Base-by-base conservation (phyloP, 371 early-diverging fungal genomes). In the Saksenaea oblongispora region DNA sequence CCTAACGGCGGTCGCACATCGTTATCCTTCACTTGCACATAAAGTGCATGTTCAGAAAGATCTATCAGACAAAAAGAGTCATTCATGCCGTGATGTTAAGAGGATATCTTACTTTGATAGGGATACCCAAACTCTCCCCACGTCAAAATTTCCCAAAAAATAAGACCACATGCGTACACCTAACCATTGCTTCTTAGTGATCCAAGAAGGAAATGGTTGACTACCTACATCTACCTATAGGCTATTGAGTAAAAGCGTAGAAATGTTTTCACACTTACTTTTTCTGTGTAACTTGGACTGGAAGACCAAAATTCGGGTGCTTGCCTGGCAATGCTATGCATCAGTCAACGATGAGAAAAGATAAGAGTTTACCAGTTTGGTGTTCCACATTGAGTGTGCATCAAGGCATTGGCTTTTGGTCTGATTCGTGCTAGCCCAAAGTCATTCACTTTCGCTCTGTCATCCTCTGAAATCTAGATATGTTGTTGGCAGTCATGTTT, bases 391-490 rank as follows among this genome's bases (percentile, higher is more conserved):
- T 88, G 89, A 0, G 89, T 91, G 42, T 89, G 91, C 71, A 89
- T 82, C 37, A 86, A 71, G 10, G 86, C 81, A 44, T 85, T 89
- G 47, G 86, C 84, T 36, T 82, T 84, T 17, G 88, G 87, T n/a
- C 90, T 79, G 51, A 92, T 91, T 39, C 90, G 84, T 2, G 92
- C 90, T 67, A 93, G 66, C 3, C 92, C 91, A 80, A 92, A 93
- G 74, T 92, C 92, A 65, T 90, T 91, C 18, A 91, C 88, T 72
- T 92, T 93, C 36, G 91, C 88, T 4, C 89, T 77, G 66, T 88
- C 84, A 63, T 90, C 86, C 5, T 71, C 71, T 0, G 86, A 84
- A 56, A 88, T 84, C 85, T 86, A 61, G 2, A 14, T 5, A 11
- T 2, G 2, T 11, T 14, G 39, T 39, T 39, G 2, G n/a, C 39